Conservation (phyloP, 73 alveolate species). For the Tetrahymena borealis region DNA sequence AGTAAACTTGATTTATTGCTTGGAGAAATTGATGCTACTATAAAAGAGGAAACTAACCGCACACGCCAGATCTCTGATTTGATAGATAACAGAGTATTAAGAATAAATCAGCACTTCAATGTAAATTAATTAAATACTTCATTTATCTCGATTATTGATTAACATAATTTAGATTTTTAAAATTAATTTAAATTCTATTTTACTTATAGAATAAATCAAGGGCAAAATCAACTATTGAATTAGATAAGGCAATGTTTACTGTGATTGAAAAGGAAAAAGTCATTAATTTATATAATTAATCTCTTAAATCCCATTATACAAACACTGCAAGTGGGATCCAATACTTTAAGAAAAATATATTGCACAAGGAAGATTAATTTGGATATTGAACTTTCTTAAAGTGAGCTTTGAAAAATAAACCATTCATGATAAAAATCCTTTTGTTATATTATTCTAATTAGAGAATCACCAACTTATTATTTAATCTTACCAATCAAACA, state of each 20-base stretch:
- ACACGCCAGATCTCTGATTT: neutral
- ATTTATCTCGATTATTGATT: neutral
- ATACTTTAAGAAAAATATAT: neutral
- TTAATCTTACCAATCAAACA: too few species aligned
- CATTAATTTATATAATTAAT: neutral
- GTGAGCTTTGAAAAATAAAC: too few species aligned
- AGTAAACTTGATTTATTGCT: neutral
- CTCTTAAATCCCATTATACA: neutral
- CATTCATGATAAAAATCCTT: too few species aligned
- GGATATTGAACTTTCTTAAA: neutral
- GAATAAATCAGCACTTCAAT: neutral
- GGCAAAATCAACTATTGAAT: neutral
- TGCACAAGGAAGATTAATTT: neutral
- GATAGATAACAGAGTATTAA: neutral
- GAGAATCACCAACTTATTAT: too few species aligned
- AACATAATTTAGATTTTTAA: neutral
- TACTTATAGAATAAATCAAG: neutral
- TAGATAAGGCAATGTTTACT: neutral
- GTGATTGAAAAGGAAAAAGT: neutral
- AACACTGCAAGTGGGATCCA: neutral
- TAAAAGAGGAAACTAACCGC: neutral
- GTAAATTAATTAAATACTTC: neutral
- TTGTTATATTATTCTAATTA: too few species aligned
- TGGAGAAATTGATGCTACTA: neutral
- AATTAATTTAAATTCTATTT: neutral